Conservation (phyloP, 1,139 yeast genomes). For the Kodamaea alishanica region DNA sequence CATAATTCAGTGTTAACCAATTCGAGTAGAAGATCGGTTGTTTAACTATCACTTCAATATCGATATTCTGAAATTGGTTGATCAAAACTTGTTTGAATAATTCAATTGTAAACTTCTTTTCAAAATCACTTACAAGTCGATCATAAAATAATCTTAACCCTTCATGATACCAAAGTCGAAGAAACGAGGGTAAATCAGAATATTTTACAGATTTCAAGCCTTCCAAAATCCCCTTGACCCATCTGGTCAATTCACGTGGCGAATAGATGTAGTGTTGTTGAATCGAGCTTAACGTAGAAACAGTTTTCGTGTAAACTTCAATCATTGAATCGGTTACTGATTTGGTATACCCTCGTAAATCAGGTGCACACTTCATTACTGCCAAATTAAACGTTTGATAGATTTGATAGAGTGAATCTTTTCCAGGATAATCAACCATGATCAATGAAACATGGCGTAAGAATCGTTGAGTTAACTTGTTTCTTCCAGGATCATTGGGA, state of each 20-base stretch:
- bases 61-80: conserved; percentile 46
- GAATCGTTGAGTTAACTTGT: conserved; percentile 56
- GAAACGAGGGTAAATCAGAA: conserved; percentile 39
- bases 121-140: conserved; percentile 50
- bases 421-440: conserved; percentile 78
- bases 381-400: conserved; percentile 60
- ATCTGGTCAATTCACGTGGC: conserved; percentile 88
- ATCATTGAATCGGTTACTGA: conserved; percentile 66
- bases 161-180: conserved; percentile 80
- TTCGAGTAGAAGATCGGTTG: conserved; percentile 63
- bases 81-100: conserved; percentile 38
- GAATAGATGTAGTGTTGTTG: conserved; percentile 71
- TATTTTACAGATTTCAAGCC: conserved; percentile 44
- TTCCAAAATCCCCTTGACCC: conserved; percentile 75
- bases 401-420: conserved; percentile 60
- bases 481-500: conserved; percentile 76
- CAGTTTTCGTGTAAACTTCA: conserved; percentile 51
- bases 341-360: conserved; percentile 50
- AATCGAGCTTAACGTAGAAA: conserved; percentile 30
- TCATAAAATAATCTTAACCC: conserved; percentile 76
- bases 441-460: conserved; percentile 65
- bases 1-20: conserved; percentile 69
- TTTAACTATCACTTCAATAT: conserved; percentile 31
- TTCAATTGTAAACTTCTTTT: conserved; percentile 50
- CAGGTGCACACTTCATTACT: conserved; percentile 60